phyloP scores from a whole-genome alignment of 495 filamentous ascomycete species.

The Lichina pygmaea region DNA sequence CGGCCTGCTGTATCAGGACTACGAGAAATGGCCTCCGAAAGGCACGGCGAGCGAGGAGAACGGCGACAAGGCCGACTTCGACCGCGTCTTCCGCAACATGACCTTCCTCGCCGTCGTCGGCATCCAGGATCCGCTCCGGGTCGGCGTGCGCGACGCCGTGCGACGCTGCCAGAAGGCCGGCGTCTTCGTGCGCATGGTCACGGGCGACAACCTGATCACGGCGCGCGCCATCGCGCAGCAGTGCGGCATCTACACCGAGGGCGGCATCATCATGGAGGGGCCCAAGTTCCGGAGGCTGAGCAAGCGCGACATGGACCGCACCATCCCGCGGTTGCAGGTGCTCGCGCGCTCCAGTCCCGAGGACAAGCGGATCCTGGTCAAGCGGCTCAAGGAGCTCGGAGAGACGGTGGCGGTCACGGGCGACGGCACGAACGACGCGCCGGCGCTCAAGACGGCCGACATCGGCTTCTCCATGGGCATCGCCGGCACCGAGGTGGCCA shows the following conservation, averaged over 20 bases:
- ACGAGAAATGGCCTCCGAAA: conserved; percentile 30
- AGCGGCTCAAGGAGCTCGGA: conserved; percentile 52
- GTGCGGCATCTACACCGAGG: conserved; percentile 54
- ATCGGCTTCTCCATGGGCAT: conserved; percentile 88
- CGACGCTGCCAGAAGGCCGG: conserved; percentile 45
- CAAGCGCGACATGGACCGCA: conserved; percentile 33
- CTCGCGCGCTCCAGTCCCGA: conserved; percentile 66
- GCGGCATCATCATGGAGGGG: conserved; percentile 62
- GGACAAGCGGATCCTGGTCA: conserved; percentile 61
- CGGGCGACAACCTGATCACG: conserved; percentile 63
- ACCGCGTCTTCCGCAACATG: conserved; percentile 29
- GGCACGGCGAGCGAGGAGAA: conserved; percentile 22
- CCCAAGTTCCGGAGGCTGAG: conserved; percentile 51
- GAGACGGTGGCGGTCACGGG: conserved; percentile 87
- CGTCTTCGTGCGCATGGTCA: conserved; percentile 76
- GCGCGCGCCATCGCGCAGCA: conserved; percentile 67
- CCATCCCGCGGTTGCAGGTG: conserved; percentile 54
- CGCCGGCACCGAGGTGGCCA: conserved; percentile 72
- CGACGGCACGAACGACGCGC: conserved; percentile 80
- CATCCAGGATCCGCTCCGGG: conserved; percentile 37
- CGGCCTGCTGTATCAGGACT: conserved; percentile 35
- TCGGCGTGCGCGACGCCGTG: conserved; percentile 54
- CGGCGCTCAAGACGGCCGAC: conserved; percentile 64
- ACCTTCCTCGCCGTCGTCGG: conserved; percentile 34
- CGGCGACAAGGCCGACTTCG: conserved; percentile 22